Percentiles rank a stretch among this genome's conserved stretches.
phyloP scores from a whole-genome alignment of 2,329 filamentous ascomycete species.

The Fusarium sp. region DNA sequence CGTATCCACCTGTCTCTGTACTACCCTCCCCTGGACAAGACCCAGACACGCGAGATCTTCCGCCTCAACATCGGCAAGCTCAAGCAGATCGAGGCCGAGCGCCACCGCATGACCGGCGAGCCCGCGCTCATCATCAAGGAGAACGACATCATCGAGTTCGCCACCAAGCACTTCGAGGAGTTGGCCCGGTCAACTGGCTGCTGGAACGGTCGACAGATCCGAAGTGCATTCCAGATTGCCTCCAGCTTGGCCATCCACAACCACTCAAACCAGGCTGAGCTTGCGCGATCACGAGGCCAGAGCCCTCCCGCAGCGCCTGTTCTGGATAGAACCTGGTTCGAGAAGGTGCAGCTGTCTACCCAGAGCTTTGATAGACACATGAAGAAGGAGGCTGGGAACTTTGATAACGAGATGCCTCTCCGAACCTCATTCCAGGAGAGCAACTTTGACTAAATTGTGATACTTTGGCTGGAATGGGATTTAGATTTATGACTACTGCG shows the following conservation, averaged over 20 bases:
- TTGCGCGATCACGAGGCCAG: constrained; percentile 52
- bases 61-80: constrained; percentile 56
- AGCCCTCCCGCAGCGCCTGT: constrained; percentile 54
- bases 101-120: constrained; percentile 54
- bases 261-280: constrained; percentile 49
- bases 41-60: constrained; percentile 59
- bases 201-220: constrained; percentile 58
- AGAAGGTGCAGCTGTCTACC: constrained; percentile 60
- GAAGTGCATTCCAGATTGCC: constrained; percentile 55
- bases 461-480: neutral
- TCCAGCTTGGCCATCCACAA: constrained; percentile 56
- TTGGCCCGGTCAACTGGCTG: constrained; percentile 47
- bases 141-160: constrained; percentile 54
- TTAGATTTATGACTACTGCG: neutral
- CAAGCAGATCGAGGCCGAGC: constrained; percentile 54
- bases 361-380: constrained; percentile 59
- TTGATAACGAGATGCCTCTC: constrained; percentile 53
- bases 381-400: constrained; percentile 55
- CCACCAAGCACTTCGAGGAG: constrained; percentile 52
- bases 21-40: constrained; percentile 57
- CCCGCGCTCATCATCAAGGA: constrained; percentile 53
- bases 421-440: constrained; percentile 52
- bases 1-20: constrained; percentile 61
- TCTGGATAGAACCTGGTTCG: constrained; percentile 55
- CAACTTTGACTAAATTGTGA: constrained; percentile 16